Conservation (phyloP, 306 rosid genomes). For the Myrica gale region DNA sequence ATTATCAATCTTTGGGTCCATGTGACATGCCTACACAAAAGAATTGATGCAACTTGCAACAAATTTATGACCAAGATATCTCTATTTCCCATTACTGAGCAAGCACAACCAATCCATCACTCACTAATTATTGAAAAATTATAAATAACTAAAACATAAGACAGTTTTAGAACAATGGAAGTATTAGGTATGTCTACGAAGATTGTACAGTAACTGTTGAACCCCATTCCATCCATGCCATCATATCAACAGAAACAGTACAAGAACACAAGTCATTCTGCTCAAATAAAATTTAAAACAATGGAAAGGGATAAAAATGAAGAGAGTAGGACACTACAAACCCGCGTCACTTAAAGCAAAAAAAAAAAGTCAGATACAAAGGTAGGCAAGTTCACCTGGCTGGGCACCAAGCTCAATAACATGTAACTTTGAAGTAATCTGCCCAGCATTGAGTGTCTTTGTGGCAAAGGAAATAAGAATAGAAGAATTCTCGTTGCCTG, state of each 20-base stretch:
- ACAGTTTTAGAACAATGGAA: no score
- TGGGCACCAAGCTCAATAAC: constrained; percentile 98
- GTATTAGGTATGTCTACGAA: neutral
- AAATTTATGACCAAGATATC: neutral
- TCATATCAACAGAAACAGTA: neutral
- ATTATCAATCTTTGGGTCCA: neutral
- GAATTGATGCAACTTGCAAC: neutral
- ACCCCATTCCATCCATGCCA: neutral
- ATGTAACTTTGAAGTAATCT: constrained; percentile 84
- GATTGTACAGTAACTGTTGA: neutral
- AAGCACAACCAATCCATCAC: neutral
- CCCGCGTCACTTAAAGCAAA: constrained; percentile 18
- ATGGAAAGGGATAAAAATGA: neutral
- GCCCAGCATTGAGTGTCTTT: constrained; percentile 91
- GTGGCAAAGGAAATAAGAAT: constrained; percentile 88
- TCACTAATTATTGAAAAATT: neutral
- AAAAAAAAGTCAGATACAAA: constrained; percentile 13
- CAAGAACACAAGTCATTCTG: neutral
- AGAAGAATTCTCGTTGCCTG: constrained; percentile 92
- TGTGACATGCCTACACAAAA: neutral
- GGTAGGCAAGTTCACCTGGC: constrained; percentile 64
- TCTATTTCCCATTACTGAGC: neutral
- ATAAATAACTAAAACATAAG: no score
- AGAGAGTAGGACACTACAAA: neutral
- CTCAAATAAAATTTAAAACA: neutral